Conservation (phyloP, 495 filamentous ascomycete genomes). For the Glarea lozoyensis region DNA sequence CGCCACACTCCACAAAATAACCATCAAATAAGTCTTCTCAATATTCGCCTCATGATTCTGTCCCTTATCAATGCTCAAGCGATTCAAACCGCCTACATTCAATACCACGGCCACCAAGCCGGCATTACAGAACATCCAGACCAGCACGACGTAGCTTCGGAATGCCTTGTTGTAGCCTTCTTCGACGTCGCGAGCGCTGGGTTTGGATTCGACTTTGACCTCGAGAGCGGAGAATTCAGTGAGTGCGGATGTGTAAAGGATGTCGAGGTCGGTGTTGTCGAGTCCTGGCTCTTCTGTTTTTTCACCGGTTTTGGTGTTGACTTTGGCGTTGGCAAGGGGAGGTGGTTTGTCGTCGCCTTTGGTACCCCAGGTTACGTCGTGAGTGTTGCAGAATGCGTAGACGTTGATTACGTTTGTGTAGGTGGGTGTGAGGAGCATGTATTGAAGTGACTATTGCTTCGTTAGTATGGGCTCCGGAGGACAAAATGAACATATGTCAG, state of each 20-base stretch:
- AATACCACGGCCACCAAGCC: conserved; percentile 59
- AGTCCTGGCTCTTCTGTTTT: conserved; percentile 76
- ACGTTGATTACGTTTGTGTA: conserved; percentile 96
- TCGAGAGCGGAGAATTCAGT: conserved; percentile 56
- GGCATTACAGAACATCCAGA: conserved; percentile 19
- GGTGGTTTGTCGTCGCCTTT: conserved; percentile 80
- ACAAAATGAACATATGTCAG: too few species aligned
- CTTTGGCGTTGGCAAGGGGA: conserved; percentile 32
- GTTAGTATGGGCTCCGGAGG: not conserved
- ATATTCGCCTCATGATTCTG: conserved; percentile 9
- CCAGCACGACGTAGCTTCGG: conserved; percentile 12
- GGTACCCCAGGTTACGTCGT: conserved; percentile 96
- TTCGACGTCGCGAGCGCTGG: conserved; percentile 35
- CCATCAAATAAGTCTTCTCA: conserved; percentile 72
- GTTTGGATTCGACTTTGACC: conserved; percentile 51
- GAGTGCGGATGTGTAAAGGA: conserved; percentile 81
- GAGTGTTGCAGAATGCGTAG: conserved; percentile 95
- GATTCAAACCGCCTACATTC: conserved; percentile 72
- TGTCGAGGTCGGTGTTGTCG: conserved; percentile 67
- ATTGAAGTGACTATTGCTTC: conserved; percentile 63
- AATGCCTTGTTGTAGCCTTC: conserved; percentile 8
- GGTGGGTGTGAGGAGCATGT: conserved; percentile 85
- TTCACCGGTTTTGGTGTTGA: conserved; percentile 80
- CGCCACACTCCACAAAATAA: conserved; percentile 91
- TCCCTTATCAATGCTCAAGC: conserved; percentile 35